Evolutionary conservation across 495 filamentous ascomycete genomes (phyloP).

Genomic region (Geopyxis carbonaria): DNA sequence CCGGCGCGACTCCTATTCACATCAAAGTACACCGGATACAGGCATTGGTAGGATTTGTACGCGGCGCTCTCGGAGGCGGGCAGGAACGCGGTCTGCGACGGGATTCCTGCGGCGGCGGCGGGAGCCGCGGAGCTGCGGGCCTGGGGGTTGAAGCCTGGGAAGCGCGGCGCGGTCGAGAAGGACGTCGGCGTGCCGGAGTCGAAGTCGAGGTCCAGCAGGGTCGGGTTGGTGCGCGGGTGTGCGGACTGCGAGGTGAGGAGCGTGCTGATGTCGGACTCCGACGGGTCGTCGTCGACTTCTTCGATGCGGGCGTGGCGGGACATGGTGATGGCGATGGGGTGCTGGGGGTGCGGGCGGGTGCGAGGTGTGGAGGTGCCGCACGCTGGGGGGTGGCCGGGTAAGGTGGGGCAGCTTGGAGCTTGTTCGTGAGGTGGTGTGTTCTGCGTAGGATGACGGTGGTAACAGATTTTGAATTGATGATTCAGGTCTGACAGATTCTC

Average conservation of each 20-base stretch:
- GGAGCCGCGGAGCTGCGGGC: not conserved
- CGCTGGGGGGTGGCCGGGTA: no score
- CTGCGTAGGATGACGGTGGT: no score
- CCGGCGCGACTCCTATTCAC: conserved; percentile 50
- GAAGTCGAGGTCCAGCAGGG: no score
- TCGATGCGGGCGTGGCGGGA: conserved; percentile 68
- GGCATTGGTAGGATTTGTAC: conserved; percentile 64
- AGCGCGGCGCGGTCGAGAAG: conserved; percentile 14
- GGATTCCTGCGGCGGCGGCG: not conserved
- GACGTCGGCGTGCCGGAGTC: conserved; percentile 28
- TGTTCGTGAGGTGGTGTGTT: no score
- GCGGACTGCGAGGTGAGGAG: not conserved
- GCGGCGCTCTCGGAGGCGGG: conserved; percentile 33
- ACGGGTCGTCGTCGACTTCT: conserved; percentile 73
- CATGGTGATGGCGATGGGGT: conserved; percentile 49
- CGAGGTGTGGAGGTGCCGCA: no score
- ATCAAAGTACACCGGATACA: conserved; percentile 95
- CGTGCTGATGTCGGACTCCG: conserved; percentile 42
- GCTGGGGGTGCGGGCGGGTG: no score
- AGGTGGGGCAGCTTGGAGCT: no score
- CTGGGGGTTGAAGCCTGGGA: not conserved
- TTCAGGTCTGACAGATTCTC: no score
- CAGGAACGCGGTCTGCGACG: conserved; percentile 27
- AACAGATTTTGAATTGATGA: no score
- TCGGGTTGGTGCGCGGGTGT: not conserved